Evolutionary conservation across 768 basidiomycete genomes (phyloP), one percentile per base, ranked within the genome.

Genomic region (Kwoniella bestiolae): DNA sequence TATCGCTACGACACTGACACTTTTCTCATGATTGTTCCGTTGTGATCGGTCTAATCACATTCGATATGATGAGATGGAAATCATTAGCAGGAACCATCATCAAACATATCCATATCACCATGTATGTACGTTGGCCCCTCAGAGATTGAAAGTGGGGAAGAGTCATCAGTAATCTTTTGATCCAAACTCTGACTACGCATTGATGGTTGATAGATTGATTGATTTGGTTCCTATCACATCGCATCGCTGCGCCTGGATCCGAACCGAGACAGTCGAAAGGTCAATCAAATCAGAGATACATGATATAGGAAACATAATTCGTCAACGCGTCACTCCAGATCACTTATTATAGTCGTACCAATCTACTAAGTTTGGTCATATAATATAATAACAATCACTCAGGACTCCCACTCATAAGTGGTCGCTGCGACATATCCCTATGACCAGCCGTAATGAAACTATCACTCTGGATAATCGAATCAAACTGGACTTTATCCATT

Each of bases 401-500:
- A 2, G 56, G 38, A 29, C 35, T 52, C 3, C 21, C 49, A 32
- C 35, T 26, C 52, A 71, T 65, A 29, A 71, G 32, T 16, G 70
- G 70, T 32, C 68, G 41, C 51, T 71, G 70, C 5, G 59, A 34
- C 66, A 68, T 65, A 57, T 68, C 66, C 38, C 66, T 64, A n/a
- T 67, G 60, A 34, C 32, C 35, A 21, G 51, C 46, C 28, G 65
- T 62, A 35, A 53, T 52, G 23, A 57, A 14, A n/a, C 56, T 59
- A 8, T 71, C 70, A 28, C 65, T 28, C 3, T 53, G 38, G n/a
- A 71, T 59, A 12, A 59, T 38, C 14, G 35, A 32, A 45, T 72
- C 60, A 46, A 72, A 77, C 14, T 71, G 56, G 25, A 67, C 66
- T 55, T 77, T 74, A 58, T 77, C 75, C 67, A 77, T 65, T 28